Percentiles rank a stretch among this genome's conserved stretches.
phyloP scores from a whole-genome alignment of 805 yeast species.

The Saturnispora halmiae region DNA sequence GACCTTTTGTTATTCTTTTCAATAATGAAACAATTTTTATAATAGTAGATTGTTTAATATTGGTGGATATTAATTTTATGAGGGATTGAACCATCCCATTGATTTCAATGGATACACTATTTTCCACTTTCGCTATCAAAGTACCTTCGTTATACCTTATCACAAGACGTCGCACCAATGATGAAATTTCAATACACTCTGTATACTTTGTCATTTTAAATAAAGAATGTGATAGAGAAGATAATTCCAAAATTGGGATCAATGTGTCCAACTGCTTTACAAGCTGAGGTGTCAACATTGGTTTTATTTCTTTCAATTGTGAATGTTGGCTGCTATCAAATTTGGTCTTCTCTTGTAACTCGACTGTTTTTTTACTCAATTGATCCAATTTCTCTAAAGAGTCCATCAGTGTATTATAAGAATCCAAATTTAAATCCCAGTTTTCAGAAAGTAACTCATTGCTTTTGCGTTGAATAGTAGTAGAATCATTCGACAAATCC shows the following conservation, averaged over 20 bases:
- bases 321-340: slow-evolving; percentile 1
- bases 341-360: not conserved
- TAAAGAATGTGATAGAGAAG: slow-evolving; percentile 76
- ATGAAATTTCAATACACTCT: slow-evolving; percentile 78
- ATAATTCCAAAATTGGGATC: slow-evolving; percentile 73
- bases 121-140: slow-evolving; percentile 41
- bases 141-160: slow-evolving; percentile 58
- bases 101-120: slow-evolving; percentile 47
- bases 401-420: slow-evolving; percentile 1
- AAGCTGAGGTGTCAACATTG: slow-evolving; percentile 21
- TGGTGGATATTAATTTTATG: slow-evolving; percentile 60
- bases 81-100: slow-evolving; percentile 57
- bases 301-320: not conserved
- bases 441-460: slow-evolving; percentile 1
- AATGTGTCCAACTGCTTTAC: slow-evolving; percentile 60
- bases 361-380: not conserved
- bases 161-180: slow-evolving; percentile 58
- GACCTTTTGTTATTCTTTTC: slow-evolving; percentile 14
- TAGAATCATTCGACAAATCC: slow-evolving; percentile 37
- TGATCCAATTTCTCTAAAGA: slow-evolving; percentile 7
- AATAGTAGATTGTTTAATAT: slow-evolving; percentile 67
- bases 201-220: slow-evolving; percentile 79
- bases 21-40: slow-evolving; percentile 67
- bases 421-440: slow-evolving; percentile 38
- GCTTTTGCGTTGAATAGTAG: slow-evolving; percentile 6